A percentile compares a stretch with the other conserved stretches of the same genome.
phyloP scores from a whole-genome alignment of 306 rosid species.

The Rosa multiflora region DNA sequence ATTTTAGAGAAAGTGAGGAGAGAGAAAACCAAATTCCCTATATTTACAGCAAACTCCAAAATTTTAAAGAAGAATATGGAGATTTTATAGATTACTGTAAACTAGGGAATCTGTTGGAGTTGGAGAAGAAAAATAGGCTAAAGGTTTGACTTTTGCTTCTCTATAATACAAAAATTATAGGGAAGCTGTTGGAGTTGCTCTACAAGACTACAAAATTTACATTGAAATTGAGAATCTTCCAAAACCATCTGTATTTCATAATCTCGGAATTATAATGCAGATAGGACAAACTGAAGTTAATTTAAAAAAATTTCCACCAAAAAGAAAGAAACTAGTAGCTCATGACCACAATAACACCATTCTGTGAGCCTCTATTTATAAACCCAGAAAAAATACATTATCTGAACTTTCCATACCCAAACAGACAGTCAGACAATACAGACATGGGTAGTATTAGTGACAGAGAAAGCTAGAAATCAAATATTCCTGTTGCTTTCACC shows the following conservation, averaged over 20 bases:
- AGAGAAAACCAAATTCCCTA: too few relatives aligned
- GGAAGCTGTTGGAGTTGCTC: too few relatives aligned
- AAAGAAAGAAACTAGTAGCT: background rate
- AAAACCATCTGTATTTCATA: background rate
- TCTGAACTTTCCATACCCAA: background rate
- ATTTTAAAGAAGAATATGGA: too few relatives aligned
- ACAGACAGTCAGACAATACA: background rate
- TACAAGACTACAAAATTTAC: background rate
- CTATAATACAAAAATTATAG: too few relatives aligned
- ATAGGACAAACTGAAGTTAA: background rate
- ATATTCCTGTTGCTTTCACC: background rate
- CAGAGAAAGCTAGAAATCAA: background rate
- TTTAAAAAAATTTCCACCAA: background rate
- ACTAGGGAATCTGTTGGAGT: too few relatives aligned
- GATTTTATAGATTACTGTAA: too few relatives aligned
- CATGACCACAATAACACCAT: background rate
- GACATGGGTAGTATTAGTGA: too few relatives aligned
- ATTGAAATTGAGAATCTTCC: too few relatives aligned
- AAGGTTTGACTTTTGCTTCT: too few relatives aligned
- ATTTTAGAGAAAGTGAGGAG: too few relatives aligned
- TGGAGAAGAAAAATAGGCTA: too few relatives aligned
- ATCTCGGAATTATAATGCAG: background rate
- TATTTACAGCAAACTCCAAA: too few relatives aligned
- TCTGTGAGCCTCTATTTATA: background rate
- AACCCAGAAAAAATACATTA: background rate